phyloP scores from a whole-genome alignment of 331 rosid genomes.

The Rosa hybrid region DNA sequence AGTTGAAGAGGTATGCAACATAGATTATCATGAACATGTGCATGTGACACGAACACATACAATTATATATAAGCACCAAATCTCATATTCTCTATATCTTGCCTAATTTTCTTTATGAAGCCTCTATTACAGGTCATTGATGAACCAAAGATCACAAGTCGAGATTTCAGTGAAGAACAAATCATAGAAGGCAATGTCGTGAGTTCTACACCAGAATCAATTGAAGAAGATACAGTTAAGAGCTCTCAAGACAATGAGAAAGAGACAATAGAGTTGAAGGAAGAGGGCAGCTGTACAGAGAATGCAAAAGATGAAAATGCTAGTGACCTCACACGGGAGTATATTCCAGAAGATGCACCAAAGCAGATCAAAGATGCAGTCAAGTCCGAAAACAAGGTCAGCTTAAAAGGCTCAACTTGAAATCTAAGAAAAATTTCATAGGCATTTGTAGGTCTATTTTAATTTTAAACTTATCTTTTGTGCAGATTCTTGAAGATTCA shows the following conservation, averaged over 20 bases:
- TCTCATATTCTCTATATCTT: not conserved
- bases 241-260: slow-evolving; percentile 13
- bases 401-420: slow-evolving; percentile 15
- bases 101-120: not conserved
- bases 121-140: slow-evolving; percentile 34
- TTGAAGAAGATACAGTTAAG: slow-evolving; percentile 27
- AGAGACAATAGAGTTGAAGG: slow-evolving; percentile 15
- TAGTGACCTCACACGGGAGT: slow-evolving; percentile 16
- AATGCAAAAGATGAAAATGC: slow-evolving; percentile 20
- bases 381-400: slow-evolving; percentile 33
- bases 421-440: not conserved
- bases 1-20: slow-evolving; percentile 11
- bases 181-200: slow-evolving; percentile 11
- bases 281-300: slow-evolving; percentile 15
- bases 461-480: not conserved
- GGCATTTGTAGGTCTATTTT: not conserved
- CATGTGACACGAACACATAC: not conserved
- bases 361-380: slow-evolving; percentile 6
- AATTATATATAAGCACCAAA: not conserved
- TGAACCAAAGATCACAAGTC: slow-evolving; percentile 10
- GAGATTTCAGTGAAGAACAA: slow-evolving; percentile 16
- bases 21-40: not conserved
- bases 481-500: slow-evolving; percentile 25
- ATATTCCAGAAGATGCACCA: slow-evolving; percentile 24
- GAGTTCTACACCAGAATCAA: slow-evolving; percentile 17